A percentile compares a stretch with the other conserved stretches of the same genome.
These are phyloP conservation scores for Rubia balearica DNA, from an alignment of 305 asterid species.

Conservation along the genomic window DNA sequence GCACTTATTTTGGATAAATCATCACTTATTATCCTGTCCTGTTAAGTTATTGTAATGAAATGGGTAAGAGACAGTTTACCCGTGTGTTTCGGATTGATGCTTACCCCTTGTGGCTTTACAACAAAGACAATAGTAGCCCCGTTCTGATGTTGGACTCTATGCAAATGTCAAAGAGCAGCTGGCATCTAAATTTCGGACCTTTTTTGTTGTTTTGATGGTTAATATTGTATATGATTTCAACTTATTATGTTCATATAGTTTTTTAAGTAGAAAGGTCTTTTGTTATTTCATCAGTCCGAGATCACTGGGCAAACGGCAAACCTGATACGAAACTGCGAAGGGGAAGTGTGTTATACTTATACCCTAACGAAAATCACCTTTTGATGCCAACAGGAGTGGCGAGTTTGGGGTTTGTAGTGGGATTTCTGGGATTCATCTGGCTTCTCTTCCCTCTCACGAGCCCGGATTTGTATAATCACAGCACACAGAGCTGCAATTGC, in stretches of 20 bases:
- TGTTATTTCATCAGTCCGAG: not conserved
- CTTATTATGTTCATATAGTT: not conserved
- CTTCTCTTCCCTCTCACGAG: constrained; percentile 65
- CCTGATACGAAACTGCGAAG: not conserved
- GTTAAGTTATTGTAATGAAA: not conserved
- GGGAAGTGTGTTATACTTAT: not conserved
- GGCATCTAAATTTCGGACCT: not conserved
- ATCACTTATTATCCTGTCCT: not conserved
- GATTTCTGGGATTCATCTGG: constrained; percentile 56
- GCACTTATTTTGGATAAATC: not conserved
- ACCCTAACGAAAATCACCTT: not conserved
- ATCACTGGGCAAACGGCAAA: not conserved
- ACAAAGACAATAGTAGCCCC: not conserved
- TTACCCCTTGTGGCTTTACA: not conserved
- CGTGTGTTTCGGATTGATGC: too few species aligned
- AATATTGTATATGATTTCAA: not conserved
- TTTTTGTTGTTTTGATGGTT: not conserved
- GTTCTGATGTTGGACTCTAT: not conserved
- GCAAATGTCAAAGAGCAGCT: not conserved
- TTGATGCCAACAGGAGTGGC: constrained; percentile 46
- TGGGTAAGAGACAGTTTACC: too few species aligned
- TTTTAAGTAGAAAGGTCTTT: not conserved
- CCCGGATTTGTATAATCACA: constrained; percentile 49
- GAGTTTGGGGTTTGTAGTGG: constrained; percentile 42
- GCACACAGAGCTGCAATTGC: constrained; percentile 54